These are phyloP conservation scores for Dittrichia graveolens DNA, from an alignment of 129 eudicot species.

Conservation along the genomic window DNA sequence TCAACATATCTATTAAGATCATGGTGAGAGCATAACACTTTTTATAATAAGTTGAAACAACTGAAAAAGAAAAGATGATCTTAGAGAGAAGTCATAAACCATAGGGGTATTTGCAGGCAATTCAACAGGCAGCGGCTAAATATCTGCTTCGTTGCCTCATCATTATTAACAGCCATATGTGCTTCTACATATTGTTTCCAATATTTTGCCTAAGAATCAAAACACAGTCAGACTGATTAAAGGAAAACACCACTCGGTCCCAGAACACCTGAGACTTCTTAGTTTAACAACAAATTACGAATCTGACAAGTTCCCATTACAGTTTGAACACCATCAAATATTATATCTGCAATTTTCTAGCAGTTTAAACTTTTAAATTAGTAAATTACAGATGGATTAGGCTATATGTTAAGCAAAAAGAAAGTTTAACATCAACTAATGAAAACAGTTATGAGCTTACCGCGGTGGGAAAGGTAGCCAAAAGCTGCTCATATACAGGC, in stretches of 20 bases:
- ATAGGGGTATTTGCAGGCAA: conserved; percentile 87
- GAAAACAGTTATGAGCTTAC: conserved; percentile 40
- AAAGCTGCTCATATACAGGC: conserved; percentile 83
- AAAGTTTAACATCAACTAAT: no score
- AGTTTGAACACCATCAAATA: neutral
- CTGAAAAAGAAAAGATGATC: conserved; percentile 10
- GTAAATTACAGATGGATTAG: no score
- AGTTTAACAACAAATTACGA: conserved; percentile 6
- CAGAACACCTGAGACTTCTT: conserved; percentile 5
- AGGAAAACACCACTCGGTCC: conserved; percentile 12
- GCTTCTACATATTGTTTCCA: conserved; percentile 99
- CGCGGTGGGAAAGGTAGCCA: conserved; percentile 81
- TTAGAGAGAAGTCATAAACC: conserved; percentile 44
- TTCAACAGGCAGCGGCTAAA: conserved; percentile 94
- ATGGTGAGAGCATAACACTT: neutral
- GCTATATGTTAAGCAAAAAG: no score
- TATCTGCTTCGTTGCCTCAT: conserved; percentile 82
- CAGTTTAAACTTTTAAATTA: no score
- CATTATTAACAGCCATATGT: conserved; percentile 84
- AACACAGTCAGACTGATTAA: neutral
- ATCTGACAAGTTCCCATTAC: neutral
- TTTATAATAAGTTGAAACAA: neutral
- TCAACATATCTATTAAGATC: neutral
- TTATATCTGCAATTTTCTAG: no score
- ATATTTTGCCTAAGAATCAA: conserved; percentile 67